phyloP scores from a whole-genome alignment of 2,329 filamentous ascomycete species.

The Colletotrichum sp. region DNA sequence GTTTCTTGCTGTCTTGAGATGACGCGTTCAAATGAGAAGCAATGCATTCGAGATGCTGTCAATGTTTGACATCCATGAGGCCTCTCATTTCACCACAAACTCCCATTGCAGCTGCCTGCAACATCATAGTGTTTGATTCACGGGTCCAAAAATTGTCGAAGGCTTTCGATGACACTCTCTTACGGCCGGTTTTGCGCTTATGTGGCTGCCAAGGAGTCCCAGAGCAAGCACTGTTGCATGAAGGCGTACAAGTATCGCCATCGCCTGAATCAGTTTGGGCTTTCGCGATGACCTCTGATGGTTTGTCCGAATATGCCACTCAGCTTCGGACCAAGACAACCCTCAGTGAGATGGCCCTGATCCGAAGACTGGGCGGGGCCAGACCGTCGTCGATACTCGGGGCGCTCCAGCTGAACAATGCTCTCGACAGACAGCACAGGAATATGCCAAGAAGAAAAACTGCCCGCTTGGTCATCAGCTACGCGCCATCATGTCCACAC shows the following conservation, averaged over 20 bases:
- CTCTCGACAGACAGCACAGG: neutral
- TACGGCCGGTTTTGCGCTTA: neutral
- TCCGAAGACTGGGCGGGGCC: constrained; percentile 25
- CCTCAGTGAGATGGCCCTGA: constrained; percentile 26
- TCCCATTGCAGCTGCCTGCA: neutral
- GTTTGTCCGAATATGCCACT: neutral
- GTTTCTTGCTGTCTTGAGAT: neutral
- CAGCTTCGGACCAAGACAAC: neutral
- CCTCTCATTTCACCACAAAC: neutral
- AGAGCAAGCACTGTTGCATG: neutral
- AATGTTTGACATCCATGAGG: neutral
- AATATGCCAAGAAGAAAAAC: constrained; percentile 16
- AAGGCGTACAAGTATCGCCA: neutral
- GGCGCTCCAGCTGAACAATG: constrained; percentile 32
- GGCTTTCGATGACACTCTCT: neutral
- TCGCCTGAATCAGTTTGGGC: neutral
- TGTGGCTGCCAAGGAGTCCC: neutral
- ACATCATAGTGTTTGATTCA: neutral
- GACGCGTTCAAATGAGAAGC: neutral
- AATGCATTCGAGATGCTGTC: neutral
- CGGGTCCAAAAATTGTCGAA: neutral
- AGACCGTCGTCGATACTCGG: constrained; percentile 13
- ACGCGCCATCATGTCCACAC: constrained; percentile 23
- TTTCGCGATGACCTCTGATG: neutral
- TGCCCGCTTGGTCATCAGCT: constrained; percentile 25